phyloP scores from a whole-genome alignment of 2,329 filamentous ascomycete species.

The Talaromyces sp. region DNA sequence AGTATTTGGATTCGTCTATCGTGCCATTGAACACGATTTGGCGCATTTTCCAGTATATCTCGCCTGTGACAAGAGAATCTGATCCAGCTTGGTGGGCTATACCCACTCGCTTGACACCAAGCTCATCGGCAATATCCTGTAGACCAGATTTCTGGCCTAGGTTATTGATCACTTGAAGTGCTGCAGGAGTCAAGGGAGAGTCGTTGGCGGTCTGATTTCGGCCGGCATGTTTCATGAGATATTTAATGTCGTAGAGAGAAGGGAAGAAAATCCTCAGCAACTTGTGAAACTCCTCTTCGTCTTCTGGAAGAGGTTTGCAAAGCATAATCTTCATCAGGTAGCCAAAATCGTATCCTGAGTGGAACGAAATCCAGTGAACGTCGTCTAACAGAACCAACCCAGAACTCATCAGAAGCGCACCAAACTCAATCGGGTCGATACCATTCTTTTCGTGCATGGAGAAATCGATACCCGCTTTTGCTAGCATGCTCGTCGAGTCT shows the following conservation, averaged over 20 bases:
- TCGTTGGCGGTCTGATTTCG: slow-evolving; percentile 63
- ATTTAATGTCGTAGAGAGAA: slow-evolving; percentile 92
- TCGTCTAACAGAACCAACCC: slow-evolving; percentile 84
- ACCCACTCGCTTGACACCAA: slow-evolving; percentile 85
- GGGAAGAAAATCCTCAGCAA: slow-evolving; percentile 93
- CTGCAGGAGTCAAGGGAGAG: slow-evolving; percentile 62
- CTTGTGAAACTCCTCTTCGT: slow-evolving; percentile 84
- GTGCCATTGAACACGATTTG: slow-evolving; percentile 81
- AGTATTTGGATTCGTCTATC: slow-evolving; percentile 72
- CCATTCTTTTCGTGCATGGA: slow-evolving; percentile 77
- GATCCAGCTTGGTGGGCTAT: slow-evolving; percentile 89
- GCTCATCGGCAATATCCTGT: slow-evolving; percentile 87
- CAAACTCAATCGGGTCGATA: slow-evolving; percentile 87
- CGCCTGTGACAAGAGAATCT: slow-evolving; percentile 87
- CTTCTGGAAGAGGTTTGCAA: slow-evolving; percentile 76
- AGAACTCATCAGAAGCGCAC: slow-evolving; percentile 83
- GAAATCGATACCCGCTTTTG: slow-evolving; percentile 91
- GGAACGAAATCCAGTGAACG: slow-evolving; percentile 95
- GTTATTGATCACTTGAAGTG: slow-evolving; percentile 72
- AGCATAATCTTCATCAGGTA: slow-evolving; percentile 93
- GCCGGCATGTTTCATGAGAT: slow-evolving; percentile 86
- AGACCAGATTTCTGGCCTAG: slow-evolving; percentile 88
- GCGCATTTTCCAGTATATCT: slow-evolving; percentile 90
- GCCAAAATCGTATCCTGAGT: slow-evolving; percentile 96
- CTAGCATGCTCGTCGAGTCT: slow-evolving; percentile 85